Evolutionary conservation across 1,284 basidiomycete genomes (phyloP).

Genomic region (Nidula niveotomentosa): DNA sequence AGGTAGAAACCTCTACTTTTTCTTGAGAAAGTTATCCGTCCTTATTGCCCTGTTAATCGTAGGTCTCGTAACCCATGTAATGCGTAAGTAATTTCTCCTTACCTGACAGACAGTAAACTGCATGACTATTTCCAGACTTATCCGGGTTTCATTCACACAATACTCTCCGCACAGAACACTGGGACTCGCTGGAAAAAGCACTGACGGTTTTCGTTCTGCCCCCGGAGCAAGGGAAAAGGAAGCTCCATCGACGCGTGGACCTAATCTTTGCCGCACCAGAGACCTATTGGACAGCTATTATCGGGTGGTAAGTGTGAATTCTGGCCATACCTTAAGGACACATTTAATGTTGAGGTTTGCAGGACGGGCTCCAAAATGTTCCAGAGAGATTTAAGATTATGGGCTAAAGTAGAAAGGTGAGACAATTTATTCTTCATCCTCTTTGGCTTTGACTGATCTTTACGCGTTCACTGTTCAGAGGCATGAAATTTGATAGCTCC

Average conservation of each 20-base stretch:
- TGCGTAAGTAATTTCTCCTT: slow-evolving; percentile 47
- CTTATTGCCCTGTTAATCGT: background rate
- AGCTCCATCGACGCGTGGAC: slow-evolving; percentile 64
- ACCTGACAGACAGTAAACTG: background rate
- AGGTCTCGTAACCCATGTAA: slow-evolving; percentile 67
- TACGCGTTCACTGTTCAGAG: slow-evolving; percentile 34
- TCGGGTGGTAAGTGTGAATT: slow-evolving; percentile 61
- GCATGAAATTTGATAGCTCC: slow-evolving; percentile 78
- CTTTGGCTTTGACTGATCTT: slow-evolving; percentile 3
- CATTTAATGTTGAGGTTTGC: background rate
- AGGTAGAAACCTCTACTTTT: slow-evolving; percentile 32
- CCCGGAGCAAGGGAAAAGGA: slow-evolving; percentile 21
- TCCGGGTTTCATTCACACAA: slow-evolving; percentile 57
- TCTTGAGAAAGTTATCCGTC: background rate
- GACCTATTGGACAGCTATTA: slow-evolving; percentile 76
- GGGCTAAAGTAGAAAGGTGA: slow-evolving; percentile 65
- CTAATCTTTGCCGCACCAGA: slow-evolving; percentile 69
- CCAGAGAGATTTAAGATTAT: slow-evolving; percentile 72
- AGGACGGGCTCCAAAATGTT: slow-evolving; percentile 85
- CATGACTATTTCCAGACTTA: slow-evolving; percentile 39
- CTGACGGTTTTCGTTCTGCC: slow-evolving; percentile 69
- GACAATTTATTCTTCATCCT: background rate
- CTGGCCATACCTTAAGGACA: background rate
- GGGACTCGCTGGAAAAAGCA: slow-evolving; percentile 72
- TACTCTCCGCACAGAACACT: slow-evolving; percentile 50